phyloP scores from a whole-genome alignment of 202 grass and related monocot genomes.

The Bolboschoenoplectus hybrid region DNA sequence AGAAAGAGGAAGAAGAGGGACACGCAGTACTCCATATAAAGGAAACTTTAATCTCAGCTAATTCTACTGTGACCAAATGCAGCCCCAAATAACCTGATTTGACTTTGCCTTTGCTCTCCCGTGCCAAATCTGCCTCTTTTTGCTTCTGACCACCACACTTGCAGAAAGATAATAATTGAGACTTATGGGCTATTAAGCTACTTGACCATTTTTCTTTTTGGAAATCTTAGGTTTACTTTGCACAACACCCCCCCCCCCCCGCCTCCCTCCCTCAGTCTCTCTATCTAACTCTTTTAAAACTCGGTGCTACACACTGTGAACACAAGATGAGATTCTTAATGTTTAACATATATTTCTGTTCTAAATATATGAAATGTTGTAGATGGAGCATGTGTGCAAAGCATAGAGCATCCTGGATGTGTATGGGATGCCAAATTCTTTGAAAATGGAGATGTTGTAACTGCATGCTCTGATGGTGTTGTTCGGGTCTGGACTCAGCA shows the following conservation, averaged over 20 bases:
- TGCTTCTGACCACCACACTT: background rate
- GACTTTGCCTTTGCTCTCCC: background rate
- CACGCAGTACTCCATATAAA: background rate
- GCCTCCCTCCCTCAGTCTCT: background rate
- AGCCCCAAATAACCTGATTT: background rate
- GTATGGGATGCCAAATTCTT: constrained; percentile 96
- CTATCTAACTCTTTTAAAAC: background rate
- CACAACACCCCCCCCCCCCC: background rate
- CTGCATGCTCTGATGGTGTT: constrained; percentile 85
- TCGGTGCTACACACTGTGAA: background rate
- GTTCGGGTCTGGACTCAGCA: constrained; percentile 74
- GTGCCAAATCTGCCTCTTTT: background rate
- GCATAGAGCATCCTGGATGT: constrained; percentile 92
- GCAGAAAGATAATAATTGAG: constrained; percentile 3
- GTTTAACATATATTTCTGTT: background rate
- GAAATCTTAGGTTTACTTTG: constrained; percentile 4
- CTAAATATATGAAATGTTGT: constrained; percentile 38
- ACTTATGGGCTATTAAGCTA: background rate
- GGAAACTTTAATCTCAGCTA: background rate
- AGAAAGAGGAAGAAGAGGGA: background rate
- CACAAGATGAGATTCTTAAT: background rate
- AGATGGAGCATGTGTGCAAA: constrained; percentile 87
- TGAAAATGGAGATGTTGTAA: constrained; percentile 82
- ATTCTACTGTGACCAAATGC: background rate
- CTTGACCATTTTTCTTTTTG: background rate